Percentiles rank a stretch among this genome's conserved stretches.
These are phyloP conservation scores for Penium margaritaceum DNA, from an alignment of 139 green algal genomes.

Conservation along the genomic window DNA sequence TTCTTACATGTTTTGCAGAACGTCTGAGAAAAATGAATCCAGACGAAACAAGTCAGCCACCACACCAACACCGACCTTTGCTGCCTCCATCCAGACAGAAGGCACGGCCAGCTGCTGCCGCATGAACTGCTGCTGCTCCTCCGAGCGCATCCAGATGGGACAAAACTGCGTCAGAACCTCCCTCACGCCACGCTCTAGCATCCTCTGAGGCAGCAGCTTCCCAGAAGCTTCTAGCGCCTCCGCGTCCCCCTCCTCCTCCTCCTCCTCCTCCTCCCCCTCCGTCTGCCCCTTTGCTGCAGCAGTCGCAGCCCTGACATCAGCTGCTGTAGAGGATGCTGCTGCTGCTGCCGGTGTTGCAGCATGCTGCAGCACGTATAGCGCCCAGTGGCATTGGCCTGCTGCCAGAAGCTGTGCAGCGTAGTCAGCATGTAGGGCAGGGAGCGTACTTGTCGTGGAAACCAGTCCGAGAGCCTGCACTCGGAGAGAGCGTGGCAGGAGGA, in stretches of 20 bases:
- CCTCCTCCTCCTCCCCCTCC: no score
- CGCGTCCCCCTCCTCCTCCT: no score
- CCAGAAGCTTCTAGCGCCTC: background rate
- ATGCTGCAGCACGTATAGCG: slow-evolving; percentile 6
- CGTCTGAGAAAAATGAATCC: no score
- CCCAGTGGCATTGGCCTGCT: background rate
- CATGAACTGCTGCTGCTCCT: background rate
- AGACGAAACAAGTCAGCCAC: no score
- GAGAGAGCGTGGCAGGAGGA: no score
- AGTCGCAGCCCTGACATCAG: no score
- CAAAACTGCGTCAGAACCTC: background rate
- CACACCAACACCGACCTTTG: background rate
- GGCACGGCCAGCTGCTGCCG: background rate
- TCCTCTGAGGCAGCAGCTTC: background rate
- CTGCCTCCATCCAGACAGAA: background rate
- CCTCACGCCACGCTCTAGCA: background rate
- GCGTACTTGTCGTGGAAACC: no score
- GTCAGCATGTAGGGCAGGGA: background rate
- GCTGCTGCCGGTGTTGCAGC: background rate
- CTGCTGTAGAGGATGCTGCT: no score
- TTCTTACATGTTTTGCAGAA: no score
- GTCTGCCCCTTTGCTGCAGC: no score
- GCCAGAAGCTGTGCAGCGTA: slow-evolving; percentile 7
- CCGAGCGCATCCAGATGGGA: background rate
- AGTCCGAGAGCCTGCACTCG: no score